phyloP scores from a whole-genome alignment of 176 grass and related monocot species.

The Typha latifolia region DNA sequence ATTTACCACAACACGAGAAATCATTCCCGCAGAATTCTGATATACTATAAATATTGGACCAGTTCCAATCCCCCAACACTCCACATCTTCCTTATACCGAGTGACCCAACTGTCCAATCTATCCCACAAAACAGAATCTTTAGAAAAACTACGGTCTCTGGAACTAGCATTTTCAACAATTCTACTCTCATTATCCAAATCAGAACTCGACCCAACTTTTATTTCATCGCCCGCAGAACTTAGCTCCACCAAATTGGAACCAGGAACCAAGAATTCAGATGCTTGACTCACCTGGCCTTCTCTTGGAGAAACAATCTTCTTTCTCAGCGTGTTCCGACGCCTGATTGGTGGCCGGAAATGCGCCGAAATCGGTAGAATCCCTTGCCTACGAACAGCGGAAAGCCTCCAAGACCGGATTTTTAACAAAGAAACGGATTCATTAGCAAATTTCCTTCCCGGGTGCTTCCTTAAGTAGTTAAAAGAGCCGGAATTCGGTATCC shows the following conservation, averaged over 20 bases:
- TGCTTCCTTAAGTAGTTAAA: neutral
- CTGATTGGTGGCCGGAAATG: slow-evolving; percentile 5
- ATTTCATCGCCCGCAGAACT: neutral
- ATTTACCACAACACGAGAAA: slow-evolving; percentile 14
- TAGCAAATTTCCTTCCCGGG: neutral
- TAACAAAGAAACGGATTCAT: neutral
- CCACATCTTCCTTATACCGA: slow-evolving; percentile 11
- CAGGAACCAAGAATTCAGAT: slow-evolving; percentile 1
- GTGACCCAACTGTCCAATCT: slow-evolving; percentile 18
- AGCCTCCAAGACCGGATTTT: slow-evolving; percentile 18
- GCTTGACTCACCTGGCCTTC: slow-evolving; percentile 29
- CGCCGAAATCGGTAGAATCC: neutral
- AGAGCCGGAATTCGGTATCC: neutral
- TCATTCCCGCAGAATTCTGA: slow-evolving; percentile 10
- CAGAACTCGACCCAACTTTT: neutral
- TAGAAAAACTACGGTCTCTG: neutral
- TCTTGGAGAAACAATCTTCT: slow-evolving; percentile 2
- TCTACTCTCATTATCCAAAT: slow-evolving; percentile 3
- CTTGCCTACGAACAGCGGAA: slow-evolving; percentile 14
- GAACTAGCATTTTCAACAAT: slow-evolving; percentile 5
- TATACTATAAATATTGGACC: slow-evolving; percentile 17
- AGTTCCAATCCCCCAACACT: slow-evolving; percentile 6
- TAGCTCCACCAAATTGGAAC: neutral
- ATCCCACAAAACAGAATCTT: slow-evolving; percentile 3
- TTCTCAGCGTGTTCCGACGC: slow-evolving; percentile 25